Evolutionary conservation across 352 stramenopile species (phyloP), one percentile per base, ranked within the genome.

Genomic region (Globisporangium recalcitrans): DNA sequence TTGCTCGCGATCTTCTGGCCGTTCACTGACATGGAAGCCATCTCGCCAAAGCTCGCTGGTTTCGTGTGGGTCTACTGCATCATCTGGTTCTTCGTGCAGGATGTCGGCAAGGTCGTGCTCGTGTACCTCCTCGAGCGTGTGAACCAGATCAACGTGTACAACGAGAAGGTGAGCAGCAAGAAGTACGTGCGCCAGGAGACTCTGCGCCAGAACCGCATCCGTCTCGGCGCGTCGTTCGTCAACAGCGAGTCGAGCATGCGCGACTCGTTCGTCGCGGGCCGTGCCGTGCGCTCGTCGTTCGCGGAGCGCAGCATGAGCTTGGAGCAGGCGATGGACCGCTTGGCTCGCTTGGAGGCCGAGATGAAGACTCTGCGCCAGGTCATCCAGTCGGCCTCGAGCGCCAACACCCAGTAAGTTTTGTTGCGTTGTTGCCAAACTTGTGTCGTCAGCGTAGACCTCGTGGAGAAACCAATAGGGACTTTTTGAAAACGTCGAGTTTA

Each of bases 31-130:
- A 91, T 94, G 63, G 62, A 95, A 58, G 74, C 77, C 14, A 94
- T 97, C 51, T 76, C 82, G 56, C 58, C 81, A 27, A 78, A 87
- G 52, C 77, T 96, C 19, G 77, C 68, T 4, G 67, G 77, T 14
- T 94, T 91, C 52, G 78, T 97, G 1, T 98, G 91, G 93, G 64
- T 93, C 34, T 98, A 94, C 71, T 93, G 81, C 47, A 55, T 97
- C 14, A 29, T 81, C 14, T 98, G 81, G 73, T 95, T 95, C 72
- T 73, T 97, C 24, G 62, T 97, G 22, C 91, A 97, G 72, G 88
- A 96, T 62, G 38, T 85, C 11, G 69, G 73, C 65, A 95, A 95
- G 72, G 74, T 93, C 19, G 60, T 86, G 22, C 51, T 87, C 14
- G 63, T 87, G 24, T 83, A 80, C 62, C 62, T 88, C 58, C 69